Base-by-base conservation (phyloP, 768 basidiomycete genomes). In the Termitomyces sp. region DNA sequence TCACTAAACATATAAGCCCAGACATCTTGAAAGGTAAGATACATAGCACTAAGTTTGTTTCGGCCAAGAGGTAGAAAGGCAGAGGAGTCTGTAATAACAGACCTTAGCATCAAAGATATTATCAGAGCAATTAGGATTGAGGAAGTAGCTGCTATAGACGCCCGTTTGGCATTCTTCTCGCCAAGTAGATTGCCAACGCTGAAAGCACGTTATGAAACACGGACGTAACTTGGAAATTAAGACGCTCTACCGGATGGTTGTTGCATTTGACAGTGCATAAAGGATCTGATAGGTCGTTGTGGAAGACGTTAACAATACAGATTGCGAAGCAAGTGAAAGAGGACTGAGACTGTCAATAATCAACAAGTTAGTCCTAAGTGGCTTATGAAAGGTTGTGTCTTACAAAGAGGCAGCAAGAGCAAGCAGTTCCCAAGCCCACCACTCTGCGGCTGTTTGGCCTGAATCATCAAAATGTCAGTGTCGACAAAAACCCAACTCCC, bases 401-500 rank as follows among this genome's bases (percentile, higher is more conserved):
- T 59, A 79, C 75, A 77, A 63, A 57, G 77, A 78, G 4, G 81
- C 81, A 18, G 74, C 79, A 3, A 82, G 72, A 26, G 85, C 86
- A 41, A 89, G 69, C 8, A 93, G 79, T 72, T 96, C 94, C 94
- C 94, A 95, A 37, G 88, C 86, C 94, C 94, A 98, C 96, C 94
- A 98, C 70, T 97, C 96, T 9, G 85, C 85, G 0, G 90, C 91
- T 5, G 82, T 86, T 69, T 93, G 92, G 1, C 84, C 84, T 80
- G 26, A 32, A 27, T n/a, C 3, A 32, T 20, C 22, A n/a, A 20
- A 32, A 4, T 18, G 8, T 54, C 29, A 46, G 37, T 12, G n/a
- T 46, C 31, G 13, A 16, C 13, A 14, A 57, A 7, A 26, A 43
- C n/a, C 37, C 37, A 6, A 43, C 31, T n/a, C 24, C 18, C 10